phyloP scores from a whole-genome alignment of 805 yeast species.

The Candida fluviatilis region DNA sequence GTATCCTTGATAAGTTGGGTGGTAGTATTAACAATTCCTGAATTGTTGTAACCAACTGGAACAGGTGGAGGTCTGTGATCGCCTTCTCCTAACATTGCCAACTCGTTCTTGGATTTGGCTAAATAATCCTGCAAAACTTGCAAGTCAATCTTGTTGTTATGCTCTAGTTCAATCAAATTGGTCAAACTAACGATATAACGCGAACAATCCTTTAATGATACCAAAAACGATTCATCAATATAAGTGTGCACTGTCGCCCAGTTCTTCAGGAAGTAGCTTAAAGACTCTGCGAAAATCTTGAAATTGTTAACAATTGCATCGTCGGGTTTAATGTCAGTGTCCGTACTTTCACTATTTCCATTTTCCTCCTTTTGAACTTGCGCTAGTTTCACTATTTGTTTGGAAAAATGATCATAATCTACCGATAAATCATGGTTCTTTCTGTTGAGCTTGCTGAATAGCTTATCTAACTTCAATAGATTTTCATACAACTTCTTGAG shows the following conservation, averaged over 20 bases:
- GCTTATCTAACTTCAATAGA: conserved; percentile 69
- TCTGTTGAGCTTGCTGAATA: conserved; percentile 67
- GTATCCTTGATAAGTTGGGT: conserved; percentile 47
- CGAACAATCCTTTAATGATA: conserved; percentile 81
- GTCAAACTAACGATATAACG: conserved; percentile 51
- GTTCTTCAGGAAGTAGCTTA: conserved; percentile 35
- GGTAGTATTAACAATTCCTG: conserved; percentile 37
- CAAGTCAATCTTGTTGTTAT: conserved; percentile 85
- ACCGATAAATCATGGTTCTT: conserved; percentile 68
- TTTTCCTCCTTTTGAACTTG: conserved; percentile 25
- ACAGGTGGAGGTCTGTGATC: conserved; percentile 24
- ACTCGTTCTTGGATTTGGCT: conserved; percentile 65
- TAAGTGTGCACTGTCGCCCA: conserved; percentile 41
- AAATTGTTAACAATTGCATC: conserved; percentile 24
- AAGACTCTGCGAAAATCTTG: conserved; percentile 32
- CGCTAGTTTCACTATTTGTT: conserved; percentile 66
- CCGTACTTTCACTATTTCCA: neutral
- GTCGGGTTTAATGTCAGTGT: conserved; percentile 6
- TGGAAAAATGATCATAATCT: conserved; percentile 69
- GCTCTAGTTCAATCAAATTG: conserved; percentile 74
- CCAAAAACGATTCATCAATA: conserved; percentile 76
- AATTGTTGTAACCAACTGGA: conserved; percentile 21
- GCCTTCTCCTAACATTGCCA: conserved; percentile 27
- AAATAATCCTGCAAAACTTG: conserved; percentile 83
- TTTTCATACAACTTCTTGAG: conserved; percentile 84